These are phyloP conservation scores for Aspergillus mulundensis DNA, from an alignment of 495 filamentous ascomycete species.

Conservation along the genomic window DNA sequence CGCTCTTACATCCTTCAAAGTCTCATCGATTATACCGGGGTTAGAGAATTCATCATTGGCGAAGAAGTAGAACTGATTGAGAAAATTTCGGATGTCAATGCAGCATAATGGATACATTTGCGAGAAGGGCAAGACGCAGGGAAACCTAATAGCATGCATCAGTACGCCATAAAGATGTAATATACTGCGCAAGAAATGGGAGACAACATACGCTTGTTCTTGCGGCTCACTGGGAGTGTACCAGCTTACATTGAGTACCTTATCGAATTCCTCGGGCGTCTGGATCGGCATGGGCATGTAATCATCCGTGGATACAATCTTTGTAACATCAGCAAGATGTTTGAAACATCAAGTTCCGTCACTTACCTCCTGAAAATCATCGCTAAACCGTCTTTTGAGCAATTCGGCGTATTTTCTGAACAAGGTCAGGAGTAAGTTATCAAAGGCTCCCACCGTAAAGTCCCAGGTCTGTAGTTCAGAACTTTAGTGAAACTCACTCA, in stretches of 20 bases:
- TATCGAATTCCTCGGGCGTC: conserved; percentile 85
- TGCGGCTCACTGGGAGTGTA: conserved; percentile 78
- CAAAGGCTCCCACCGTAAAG: conserved; percentile 76
- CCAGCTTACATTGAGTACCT: conserved; percentile 91
- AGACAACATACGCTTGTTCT: conserved; percentile 62
- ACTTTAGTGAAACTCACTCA: conserved; percentile 2
- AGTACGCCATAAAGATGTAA: neutral
- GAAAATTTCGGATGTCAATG: conserved; percentile 93
- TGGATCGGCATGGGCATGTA: conserved; percentile 99
- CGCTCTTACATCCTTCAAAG: conserved; percentile 63
- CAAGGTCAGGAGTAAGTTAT: conserved; percentile 75
- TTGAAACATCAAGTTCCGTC: neutral
- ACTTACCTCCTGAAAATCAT: conserved; percentile 83
- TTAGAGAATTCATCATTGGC: conserved; percentile 91
- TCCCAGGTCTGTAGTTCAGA: conserved; percentile 65
- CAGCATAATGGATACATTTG: conserved; percentile 99
- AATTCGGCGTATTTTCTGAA: conserved; percentile 92
- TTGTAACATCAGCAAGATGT: conserved; percentile 11
- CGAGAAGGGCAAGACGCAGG: conserved; percentile 90
- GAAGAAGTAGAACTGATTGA: conserved; percentile 95
- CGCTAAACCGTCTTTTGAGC: conserved; percentile 84
- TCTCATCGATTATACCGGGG: conserved; percentile 80
- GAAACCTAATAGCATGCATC: conserved; percentile 57
- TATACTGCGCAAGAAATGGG: too few species aligned
- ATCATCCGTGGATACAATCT: conserved; percentile 95